These are phyloP conservation scores for Mucor velutinosus DNA, from an alignment of 371 early-diverging fungal genomes.

Conservation along the genomic window DNA sequence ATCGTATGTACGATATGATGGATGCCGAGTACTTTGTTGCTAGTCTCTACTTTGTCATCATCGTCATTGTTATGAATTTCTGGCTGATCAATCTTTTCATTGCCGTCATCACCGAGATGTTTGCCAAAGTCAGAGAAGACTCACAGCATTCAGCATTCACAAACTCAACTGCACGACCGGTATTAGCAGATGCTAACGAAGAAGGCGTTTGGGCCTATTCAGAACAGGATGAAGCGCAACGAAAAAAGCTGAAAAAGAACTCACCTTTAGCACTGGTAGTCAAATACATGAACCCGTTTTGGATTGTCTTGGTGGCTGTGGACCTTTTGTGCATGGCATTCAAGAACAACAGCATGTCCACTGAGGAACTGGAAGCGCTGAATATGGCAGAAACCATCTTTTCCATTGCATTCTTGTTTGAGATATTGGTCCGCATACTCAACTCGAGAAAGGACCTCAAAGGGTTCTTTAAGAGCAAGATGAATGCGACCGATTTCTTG, in stretches of 20 bases:
- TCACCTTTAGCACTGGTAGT: slow-evolving; percentile 24
- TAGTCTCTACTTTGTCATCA: slow-evolving; percentile 61
- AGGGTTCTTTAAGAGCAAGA: slow-evolving; percentile 49
- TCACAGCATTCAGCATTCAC: slow-evolving; percentile 68
- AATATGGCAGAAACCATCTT: slow-evolving; percentile 54
- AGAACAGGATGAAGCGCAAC: slow-evolving; percentile 4
- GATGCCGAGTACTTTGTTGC: slow-evolving; percentile 64
- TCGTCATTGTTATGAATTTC: slow-evolving; percentile 69
- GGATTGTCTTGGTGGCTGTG: slow-evolving; percentile 51
- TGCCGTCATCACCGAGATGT: slow-evolving; percentile 74
- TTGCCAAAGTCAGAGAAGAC: slow-evolving; percentile 73
- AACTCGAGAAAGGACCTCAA: slow-evolving; percentile 37
- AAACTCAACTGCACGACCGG: slow-evolving; percentile 41
- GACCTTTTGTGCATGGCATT: slow-evolving; percentile 59
- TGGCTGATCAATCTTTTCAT: slow-evolving; percentile 75
- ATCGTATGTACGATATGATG: slow-evolving; percentile 72
- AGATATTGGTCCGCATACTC: slow-evolving; percentile 53
- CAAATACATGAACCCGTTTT: slow-evolving; percentile 43
- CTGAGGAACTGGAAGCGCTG: slow-evolving; percentile 25
- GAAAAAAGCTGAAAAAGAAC: slow-evolving; percentile 13
- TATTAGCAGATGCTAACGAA: slow-evolving; percentile 46
- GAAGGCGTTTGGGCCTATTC: slow-evolving; percentile 53
- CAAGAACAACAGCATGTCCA: slow-evolving; percentile 47
- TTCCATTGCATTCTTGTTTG: slow-evolving; percentile 57
- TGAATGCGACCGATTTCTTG: slow-evolving; percentile 55